These are phyloP conservation scores for Cryptosporidium bovis DNA, from an alignment of 169 alveolate species.

Conservation along the genomic window DNA sequence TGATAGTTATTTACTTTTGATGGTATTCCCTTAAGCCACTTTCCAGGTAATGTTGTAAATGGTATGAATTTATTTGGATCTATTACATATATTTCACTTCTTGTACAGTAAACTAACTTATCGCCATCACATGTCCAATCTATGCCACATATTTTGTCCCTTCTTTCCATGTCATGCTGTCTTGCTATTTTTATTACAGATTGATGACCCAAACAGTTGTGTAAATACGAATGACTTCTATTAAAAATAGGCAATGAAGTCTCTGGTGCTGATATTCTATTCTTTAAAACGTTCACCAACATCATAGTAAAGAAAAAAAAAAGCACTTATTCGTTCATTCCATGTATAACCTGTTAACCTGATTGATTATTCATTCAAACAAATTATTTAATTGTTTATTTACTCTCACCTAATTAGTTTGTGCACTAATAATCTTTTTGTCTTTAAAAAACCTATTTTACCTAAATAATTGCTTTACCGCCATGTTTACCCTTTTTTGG, in stretches of 20 bases:
- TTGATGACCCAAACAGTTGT: conserved; percentile 38
- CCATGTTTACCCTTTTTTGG: too few species aligned
- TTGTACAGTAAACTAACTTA: conserved; percentile 22
- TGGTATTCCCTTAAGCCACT: conserved; percentile 60
- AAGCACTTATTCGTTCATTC: too few species aligned
- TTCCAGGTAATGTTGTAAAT: conserved; percentile 20
- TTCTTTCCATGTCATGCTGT: conserved; percentile 31
- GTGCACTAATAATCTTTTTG: too few species aligned
- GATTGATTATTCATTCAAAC: too few species aligned
- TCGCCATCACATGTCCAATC: conserved; percentile 58
- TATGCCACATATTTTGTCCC: conserved; percentile 26
- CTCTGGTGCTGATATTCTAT: conserved; percentile 48
- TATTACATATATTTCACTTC: conserved; percentile 27
- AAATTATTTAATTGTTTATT: too few species aligned
- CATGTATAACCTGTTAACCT: too few species aligned
- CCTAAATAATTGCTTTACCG: too few species aligned
- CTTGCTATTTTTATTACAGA: conserved; percentile 49
- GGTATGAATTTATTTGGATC: conserved; percentile 22
- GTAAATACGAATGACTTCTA: neutral
- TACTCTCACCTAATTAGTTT: too few species aligned
- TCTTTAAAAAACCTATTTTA: too few species aligned
- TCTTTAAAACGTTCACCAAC: conserved; percentile 11
- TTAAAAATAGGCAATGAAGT: conserved; percentile 38
- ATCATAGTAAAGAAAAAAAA: neutral
- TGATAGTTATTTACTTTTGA: conserved; percentile 13